Evolutionary conservation across 1,284 basidiomycete species (phyloP).

Genomic region (Cutaneotrichosporon cavernicola): DNA sequence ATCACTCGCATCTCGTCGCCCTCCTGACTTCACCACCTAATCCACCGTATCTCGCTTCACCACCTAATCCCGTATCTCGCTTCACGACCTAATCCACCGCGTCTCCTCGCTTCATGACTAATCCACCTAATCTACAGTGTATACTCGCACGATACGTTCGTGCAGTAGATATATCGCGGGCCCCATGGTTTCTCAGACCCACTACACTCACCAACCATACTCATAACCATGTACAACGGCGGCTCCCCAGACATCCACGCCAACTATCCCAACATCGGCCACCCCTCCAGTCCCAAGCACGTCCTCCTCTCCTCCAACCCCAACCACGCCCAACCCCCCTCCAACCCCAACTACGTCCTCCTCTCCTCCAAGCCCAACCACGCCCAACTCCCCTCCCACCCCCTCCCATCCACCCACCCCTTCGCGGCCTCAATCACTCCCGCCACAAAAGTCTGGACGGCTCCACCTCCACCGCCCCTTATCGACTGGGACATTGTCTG

Average conservation of each 20-base stretch:
- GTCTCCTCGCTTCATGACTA: background rate
- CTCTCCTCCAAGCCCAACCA: no score
- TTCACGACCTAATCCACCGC: background rate
- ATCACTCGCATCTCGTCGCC: background rate
- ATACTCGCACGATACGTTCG: no score
- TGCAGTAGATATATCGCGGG: no score
- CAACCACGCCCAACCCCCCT: no score
- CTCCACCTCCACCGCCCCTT: background rate
- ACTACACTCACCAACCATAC: no score
- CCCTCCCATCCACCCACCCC: background rate
- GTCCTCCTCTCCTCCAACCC: no score
- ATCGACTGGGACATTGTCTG: background rate
- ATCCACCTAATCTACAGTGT: background rate
- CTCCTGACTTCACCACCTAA: background rate
- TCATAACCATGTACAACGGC: no score
- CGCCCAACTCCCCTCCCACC: background rate
- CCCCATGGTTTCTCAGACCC: no score
- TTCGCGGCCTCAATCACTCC: background rate
- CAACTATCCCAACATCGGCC: no score
- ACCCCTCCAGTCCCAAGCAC: no score
- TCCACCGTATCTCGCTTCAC: background rate
- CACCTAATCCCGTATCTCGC: background rate
- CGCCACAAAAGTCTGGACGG: background rate
- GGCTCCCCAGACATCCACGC: no score
- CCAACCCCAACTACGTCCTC: no score